Conservation (phyloP, 106 monocot species). For the Allium cepa region DNA sequence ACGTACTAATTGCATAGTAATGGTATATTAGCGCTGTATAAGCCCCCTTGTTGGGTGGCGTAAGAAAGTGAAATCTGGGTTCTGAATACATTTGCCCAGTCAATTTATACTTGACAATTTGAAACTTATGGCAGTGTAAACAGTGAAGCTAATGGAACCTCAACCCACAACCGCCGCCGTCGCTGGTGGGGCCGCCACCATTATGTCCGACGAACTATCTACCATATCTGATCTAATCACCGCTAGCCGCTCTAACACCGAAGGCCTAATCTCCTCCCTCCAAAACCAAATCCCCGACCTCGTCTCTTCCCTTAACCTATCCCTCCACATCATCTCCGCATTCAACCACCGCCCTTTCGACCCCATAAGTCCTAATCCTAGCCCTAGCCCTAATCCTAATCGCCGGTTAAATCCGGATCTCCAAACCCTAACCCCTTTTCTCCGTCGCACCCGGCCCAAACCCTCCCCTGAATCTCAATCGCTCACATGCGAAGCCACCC, state of each 20-base stretch:
- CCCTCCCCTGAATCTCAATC: conserved; percentile 2
- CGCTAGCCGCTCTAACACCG: conserved; percentile 35
- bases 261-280: conserved; percentile 54
- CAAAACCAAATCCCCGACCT: conserved; percentile 60
- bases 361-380: conserved; percentile 40
- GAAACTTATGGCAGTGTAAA: too few species aligned
- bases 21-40: too few species aligned
- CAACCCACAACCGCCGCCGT: conserved; percentile 2
- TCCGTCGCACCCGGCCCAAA: conserved; percentile 1
- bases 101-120: too few species aligned
- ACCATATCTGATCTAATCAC: conserved; percentile 39
- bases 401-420: background rate
- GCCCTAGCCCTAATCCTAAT: conserved; percentile 15
- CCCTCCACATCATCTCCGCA: conserved; percentile 68
- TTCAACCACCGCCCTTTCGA: conserved; percentile 76
- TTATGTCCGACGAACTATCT: conserved; percentile 33
- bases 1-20: too few species aligned
- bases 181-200: conserved; percentile 8
- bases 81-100: too few species aligned
- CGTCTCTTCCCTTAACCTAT: conserved; percentile 61
- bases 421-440: background rate
- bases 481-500: background rate
- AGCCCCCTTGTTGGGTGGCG: too few species aligned
- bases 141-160: conserved; percentile 1
- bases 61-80: too few species aligned